These are phyloP conservation scores for Parsonsia alboflavescens DNA, from an alignment of 257 asterid species.

Conservation along the genomic window DNA sequence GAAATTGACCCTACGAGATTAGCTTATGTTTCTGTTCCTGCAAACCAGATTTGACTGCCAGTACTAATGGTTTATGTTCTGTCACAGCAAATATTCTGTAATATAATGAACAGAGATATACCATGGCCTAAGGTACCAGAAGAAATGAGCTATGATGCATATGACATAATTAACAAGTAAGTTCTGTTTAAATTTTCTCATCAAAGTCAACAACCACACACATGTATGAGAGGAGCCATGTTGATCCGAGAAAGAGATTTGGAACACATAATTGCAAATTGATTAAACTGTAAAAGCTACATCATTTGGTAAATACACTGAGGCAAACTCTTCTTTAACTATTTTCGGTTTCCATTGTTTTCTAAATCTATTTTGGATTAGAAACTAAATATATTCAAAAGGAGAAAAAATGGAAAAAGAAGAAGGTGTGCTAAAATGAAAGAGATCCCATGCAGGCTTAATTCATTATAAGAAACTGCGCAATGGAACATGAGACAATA, in stretches of 20 bases:
- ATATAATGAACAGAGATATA: slow-evolving; percentile 83
- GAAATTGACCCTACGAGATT: not conserved
- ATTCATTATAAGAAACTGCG: not conserved
- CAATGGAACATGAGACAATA: not conserved
- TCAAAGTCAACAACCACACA: not conserved
- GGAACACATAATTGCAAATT: not conserved
- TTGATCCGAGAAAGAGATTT: not conserved
- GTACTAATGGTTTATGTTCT: slow-evolving; percentile 21
- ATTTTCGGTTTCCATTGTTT: not conserved
- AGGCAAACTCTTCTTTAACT: not conserved
- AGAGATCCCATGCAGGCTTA: not conserved
- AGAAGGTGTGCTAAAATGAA: not conserved
- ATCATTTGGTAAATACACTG: not conserved
- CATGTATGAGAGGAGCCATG: not conserved
- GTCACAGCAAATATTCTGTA: slow-evolving; percentile 84
- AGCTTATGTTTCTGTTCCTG: not conserved
- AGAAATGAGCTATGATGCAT: slow-evolving; percentile 78
- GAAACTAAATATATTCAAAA: not conserved
- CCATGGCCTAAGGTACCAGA: slow-evolving; percentile 97
- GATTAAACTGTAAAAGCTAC: not conserved
- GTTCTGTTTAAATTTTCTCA: slow-evolving; percentile 21
- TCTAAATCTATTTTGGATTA: not conserved
- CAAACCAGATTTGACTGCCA: not conserved
- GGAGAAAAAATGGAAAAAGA: not conserved
- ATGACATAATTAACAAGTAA: slow-evolving; percentile 82